A percentile compares a stretch with the other conserved stretches of the same genome.
These are phyloP conservation scores for Candida succiphila DNA, from an alignment of 805 yeast species.

Conservation along the genomic window DNA sequence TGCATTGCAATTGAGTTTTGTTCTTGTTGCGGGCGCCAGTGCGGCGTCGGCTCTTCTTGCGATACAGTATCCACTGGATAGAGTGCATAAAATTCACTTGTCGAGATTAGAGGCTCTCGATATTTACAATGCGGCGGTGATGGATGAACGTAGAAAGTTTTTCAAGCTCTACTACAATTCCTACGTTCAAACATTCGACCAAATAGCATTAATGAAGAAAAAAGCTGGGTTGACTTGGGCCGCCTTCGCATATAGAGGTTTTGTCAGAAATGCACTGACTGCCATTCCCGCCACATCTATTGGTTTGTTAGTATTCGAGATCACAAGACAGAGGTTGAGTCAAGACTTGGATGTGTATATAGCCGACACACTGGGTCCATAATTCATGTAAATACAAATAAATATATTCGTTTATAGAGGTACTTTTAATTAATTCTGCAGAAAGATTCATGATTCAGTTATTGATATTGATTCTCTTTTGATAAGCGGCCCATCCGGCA, in stretches of 20 bases:
- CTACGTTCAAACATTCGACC: conserved; percentile 64
- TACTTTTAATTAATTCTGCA: too few relatives aligned
- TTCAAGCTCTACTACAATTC: conserved; percentile 58
- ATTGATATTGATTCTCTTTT: conserved; percentile 27
- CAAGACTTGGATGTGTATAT: conserved; percentile 14
- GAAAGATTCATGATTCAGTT: too few relatives aligned
- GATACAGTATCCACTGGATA: conserved; percentile 76
- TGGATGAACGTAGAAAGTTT: conserved; percentile 15
- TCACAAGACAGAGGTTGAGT: conserved; percentile 43
- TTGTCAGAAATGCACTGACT: conserved; percentile 57
- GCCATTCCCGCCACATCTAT: conserved; percentile 84
- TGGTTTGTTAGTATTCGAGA: conserved; percentile 78
- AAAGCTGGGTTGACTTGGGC: conserved; percentile 49
- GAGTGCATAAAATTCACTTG: conserved; percentile 71
- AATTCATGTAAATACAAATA: neutral
- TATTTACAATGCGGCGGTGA: conserved; percentile 34
- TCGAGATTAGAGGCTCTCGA: conserved; percentile 76
- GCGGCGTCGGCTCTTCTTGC: conserved; percentile 73
- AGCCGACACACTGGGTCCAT: neutral
- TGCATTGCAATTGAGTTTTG: conserved; percentile 55
- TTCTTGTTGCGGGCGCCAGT: conserved; percentile 76
- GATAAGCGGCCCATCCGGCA: conserved; percentile 94
- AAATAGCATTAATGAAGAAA: conserved; percentile 41
- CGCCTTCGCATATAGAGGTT: conserved; percentile 72
- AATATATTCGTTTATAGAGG: too few relatives aligned